Evolutionary conservation across 768 basidiomycete genomes (phyloP), one percentile per base, ranked within the genome.

Genomic region (Serendipita sp.): DNA sequence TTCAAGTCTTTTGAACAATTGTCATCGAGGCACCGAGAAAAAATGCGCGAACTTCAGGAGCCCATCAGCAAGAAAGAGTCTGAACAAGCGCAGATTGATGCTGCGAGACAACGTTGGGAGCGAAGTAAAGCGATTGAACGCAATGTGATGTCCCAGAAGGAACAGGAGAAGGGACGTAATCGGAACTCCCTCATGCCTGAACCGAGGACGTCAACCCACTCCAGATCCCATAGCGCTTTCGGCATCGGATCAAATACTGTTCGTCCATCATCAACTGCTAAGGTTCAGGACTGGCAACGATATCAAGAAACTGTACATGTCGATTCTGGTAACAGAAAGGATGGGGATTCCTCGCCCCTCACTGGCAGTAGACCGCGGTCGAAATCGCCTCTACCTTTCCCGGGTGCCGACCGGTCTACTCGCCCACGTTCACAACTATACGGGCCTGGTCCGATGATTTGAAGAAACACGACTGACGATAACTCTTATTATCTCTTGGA

Each of bases 231-330:
- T 72, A 89, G 85, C 69, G 75, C 74, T 15, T 35, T 58, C 8
- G 62, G 65, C 45, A 71, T 76, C 34, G 41, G 41, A 41, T 41
- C 41, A 13, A 41, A 41, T 41, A 76, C 81, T 41, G 83, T 85
- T 48, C 83, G 81, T 69, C 82, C 86, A 54, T 72, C 85, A 73
- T 89, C 88, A 46, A 83, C 80, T 71, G 73, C 90, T 77, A 89
- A 89, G 72, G 89, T 91, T 45, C 86, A 89, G 72, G 89, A 89
- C 71, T 91, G 89, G 89, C 85, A 88, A 73, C 80, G 81, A 68
- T 80, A 84, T 69, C 89, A 90, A 71, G 77, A 82, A 63, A 80
- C 82, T 51, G 72, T 72, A 51, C 48, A 8, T 18, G 30, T 8
- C n/a, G 48, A 51, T 7, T 13, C 41, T 41, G 41, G 41, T 41